These are phyloP conservation scores for Sinapis alba DNA, from an alignment of 441 rosid genomes.

Conservation along the genomic window DNA sequence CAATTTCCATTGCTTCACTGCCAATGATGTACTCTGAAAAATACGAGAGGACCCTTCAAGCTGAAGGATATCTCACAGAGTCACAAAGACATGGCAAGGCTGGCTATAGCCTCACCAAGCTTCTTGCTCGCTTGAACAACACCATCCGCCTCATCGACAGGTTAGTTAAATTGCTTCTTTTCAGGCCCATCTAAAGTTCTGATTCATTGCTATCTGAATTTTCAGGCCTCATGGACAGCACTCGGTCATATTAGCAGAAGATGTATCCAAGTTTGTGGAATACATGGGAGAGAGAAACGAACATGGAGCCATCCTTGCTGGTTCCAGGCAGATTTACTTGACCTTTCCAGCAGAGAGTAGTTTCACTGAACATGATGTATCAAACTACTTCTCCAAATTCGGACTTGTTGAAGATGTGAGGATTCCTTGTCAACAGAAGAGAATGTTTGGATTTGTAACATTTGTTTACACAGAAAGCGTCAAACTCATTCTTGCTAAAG, in stretches of 20 bases:
- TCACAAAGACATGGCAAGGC: constrained; percentile 97
- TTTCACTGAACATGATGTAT: constrained; percentile 84
- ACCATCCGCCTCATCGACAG: constrained; percentile 75
- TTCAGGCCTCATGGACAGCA: constrained; percentile 77
- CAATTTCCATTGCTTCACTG: constrained; percentile 89
- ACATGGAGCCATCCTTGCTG: constrained; percentile 58
- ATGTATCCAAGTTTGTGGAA: constrained; percentile 34
- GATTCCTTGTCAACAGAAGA: constrained; percentile 89
- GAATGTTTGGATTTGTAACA: constrained; percentile 96
- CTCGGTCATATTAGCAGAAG: constrained; percentile 79
- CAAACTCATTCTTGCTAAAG: constrained; percentile 67
- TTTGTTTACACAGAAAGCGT: constrained; percentile 70
- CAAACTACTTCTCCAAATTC: constrained; percentile 76
- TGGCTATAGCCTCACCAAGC: constrained; percentile 91
- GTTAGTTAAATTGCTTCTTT: no score
- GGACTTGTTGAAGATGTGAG: constrained; percentile 94
- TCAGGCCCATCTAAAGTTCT: not conserved
- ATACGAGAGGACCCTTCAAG: constrained; percentile 86
- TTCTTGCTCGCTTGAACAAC: constrained; percentile 79
- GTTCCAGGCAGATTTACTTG: constrained; percentile 86
- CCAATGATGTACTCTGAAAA: constrained; percentile 85
- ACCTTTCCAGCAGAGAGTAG: constrained; percentile 94
- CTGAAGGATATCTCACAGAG: constrained; percentile 94
- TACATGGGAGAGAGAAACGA: constrained; percentile 59
- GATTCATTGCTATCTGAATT: not conserved